These are phyloP conservation scores for Echinosophora koreensis DNA, from an alignment of 306 rosid species.

Conservation along the genomic window DNA sequence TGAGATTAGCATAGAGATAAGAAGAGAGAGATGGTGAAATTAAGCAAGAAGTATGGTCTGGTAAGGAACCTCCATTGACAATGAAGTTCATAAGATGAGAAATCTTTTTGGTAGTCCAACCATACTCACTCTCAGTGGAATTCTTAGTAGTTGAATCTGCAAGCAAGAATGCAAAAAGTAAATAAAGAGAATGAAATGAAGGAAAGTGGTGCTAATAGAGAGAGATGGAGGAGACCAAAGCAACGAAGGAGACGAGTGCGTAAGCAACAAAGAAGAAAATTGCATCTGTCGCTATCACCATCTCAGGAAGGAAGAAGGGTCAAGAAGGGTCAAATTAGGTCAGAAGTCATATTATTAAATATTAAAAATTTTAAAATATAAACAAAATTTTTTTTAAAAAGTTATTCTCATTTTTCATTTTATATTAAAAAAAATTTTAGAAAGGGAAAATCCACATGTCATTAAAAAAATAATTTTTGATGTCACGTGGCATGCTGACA, in stretches of 20 bases:
- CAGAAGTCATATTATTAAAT: no score
- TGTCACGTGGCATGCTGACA: no score
- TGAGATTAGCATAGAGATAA: neutral
- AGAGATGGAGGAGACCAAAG: constrained; percentile 62
- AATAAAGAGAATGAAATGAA: no score
- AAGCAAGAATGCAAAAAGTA: no score
- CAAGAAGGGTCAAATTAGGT: no score
- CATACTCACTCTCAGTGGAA: constrained; percentile 92
- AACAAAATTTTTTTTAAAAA: no score
- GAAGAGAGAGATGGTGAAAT: neutral
- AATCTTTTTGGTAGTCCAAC: constrained; percentile 97
- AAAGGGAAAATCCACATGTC: no score
- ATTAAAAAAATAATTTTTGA: no score
- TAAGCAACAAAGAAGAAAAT: constrained; percentile 79
- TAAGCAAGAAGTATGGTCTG: neutral
- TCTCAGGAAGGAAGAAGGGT: no score
- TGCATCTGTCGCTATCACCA: constrained; percentile 46
- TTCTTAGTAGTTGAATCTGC: constrained; percentile 90
- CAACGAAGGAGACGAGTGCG: constrained; percentile 79
- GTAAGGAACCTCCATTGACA: constrained; percentile 86
- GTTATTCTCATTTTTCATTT: no score
- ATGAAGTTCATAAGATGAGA: constrained; percentile 97
- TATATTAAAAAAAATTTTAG: no score
- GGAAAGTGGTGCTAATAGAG: neutral
- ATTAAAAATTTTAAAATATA: no score